Conservation (phyloP, 805 yeast species). For the Ogataea pini region DNA sequence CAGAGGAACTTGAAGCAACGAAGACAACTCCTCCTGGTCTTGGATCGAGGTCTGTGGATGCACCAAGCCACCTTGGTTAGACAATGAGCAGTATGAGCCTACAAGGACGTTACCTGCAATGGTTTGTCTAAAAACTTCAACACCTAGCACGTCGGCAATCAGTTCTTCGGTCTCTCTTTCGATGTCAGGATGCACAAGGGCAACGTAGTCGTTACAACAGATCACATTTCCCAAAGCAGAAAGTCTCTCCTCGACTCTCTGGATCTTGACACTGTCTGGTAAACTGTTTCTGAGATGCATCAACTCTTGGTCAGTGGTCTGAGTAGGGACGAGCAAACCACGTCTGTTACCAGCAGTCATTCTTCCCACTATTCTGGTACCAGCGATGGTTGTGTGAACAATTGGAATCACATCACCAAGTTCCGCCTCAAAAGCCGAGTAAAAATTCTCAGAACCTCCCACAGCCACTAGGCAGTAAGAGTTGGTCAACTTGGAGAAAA, state of each 20-base stretch:
- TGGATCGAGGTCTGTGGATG: slow-evolving; percentile 97
- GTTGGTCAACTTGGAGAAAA: slow-evolving; percentile 91
- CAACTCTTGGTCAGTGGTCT: slow-evolving; percentile 96
- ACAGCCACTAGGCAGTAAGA: slow-evolving; percentile 95
- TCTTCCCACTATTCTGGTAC: slow-evolving; percentile 96
- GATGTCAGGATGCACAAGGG: slow-evolving; percentile 97
- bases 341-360: slow-evolving; percentile 99
- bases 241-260: slow-evolving; percentile 95
- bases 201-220: slow-evolving; percentile 98
- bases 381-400: slow-evolving; percentile 96
- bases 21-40: slow-evolving; percentile 97
- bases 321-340: slow-evolving; percentile 94
- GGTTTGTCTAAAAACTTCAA: slow-evolving; percentile 98
- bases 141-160: slow-evolving; percentile 97
- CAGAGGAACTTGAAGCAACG: slow-evolving; percentile 92
- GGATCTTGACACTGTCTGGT: slow-evolving; percentile 94
- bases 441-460: slow-evolving; percentile 84
- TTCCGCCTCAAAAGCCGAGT: slow-evolving; percentile 96
- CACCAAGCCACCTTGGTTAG: slow-evolving; percentile 97
- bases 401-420: slow-evolving; percentile 95
- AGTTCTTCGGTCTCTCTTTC: slow-evolving; percentile 99
- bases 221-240: slow-evolving; percentile 97
- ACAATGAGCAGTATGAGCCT: slow-evolving; percentile 91
- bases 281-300: slow-evolving; percentile 95
- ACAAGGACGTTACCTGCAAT: slow-evolving; percentile 97